A percentile compares a stretch with the other conserved stretches of the same genome.
phyloP scores from a whole-genome alignment of 2,329 filamentous ascomycete genomes.

The Penicillium sp. region DNA sequence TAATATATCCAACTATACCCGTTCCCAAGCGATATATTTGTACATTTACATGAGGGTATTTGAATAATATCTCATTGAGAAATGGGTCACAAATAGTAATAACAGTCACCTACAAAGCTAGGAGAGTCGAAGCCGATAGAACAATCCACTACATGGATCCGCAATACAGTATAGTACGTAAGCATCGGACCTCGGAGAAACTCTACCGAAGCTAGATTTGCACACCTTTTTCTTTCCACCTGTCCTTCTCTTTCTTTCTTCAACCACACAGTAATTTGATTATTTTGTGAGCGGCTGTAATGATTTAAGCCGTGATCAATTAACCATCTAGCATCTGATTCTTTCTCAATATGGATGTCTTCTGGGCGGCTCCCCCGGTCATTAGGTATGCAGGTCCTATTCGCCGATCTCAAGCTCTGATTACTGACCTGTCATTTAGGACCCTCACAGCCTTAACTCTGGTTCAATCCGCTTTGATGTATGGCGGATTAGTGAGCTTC shows the following conservation, averaged over 20 bases:
- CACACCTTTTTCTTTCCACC: conserved; percentile 23
- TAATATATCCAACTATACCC: neutral
- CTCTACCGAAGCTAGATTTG: conserved; percentile 10
- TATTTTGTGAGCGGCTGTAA: conserved; percentile 9
- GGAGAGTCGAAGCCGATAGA: neutral
- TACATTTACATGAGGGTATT: neutral
- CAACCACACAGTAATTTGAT: conserved; percentile 4
- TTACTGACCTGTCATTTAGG: conserved; percentile 52
- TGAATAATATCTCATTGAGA: neutral
- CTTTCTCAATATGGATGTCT: conserved; percentile 54
- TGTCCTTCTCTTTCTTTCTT: conserved; percentile 14
- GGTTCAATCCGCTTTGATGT: conserved; percentile 59
- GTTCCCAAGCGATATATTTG: neutral
- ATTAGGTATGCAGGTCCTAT: conserved; percentile 54
- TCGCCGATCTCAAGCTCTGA: conserved; percentile 36
- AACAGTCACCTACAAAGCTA: neutral
- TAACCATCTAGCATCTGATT: conserved; percentile 14
- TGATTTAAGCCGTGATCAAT: conserved; percentile 11
- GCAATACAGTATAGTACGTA: neutral
- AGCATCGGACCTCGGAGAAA: conserved; percentile 20
- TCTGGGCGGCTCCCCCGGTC: conserved; percentile 65
- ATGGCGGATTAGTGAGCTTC: conserved; percentile 56
- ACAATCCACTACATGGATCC: neutral
- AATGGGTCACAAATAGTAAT: neutral
- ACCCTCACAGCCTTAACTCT: conserved; percentile 66